These are phyloP conservation scores for Coemansia sp. DNA, from an alignment of 192 early-diverging fungal species.

Conservation along the genomic window DNA sequence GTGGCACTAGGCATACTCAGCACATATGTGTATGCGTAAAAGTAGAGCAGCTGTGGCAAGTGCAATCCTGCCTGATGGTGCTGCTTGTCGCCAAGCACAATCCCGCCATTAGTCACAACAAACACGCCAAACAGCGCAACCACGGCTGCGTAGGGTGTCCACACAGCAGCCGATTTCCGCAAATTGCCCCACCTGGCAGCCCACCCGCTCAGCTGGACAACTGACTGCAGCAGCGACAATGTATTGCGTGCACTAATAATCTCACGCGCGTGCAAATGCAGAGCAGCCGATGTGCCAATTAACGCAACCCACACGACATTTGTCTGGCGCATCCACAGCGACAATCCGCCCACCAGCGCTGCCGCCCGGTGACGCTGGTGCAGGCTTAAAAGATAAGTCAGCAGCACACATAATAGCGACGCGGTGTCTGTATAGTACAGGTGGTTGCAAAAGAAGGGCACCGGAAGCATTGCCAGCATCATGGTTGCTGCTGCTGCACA, in stretches of 20 bases:
- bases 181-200: not conserved
- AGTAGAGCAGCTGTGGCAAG: conserved; percentile 86
- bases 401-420: conserved; percentile 76
- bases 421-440: conserved; percentile 93
- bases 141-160: conserved; percentile 23
- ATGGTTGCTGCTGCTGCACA: conserved; percentile 34
- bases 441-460: conserved; percentile 80
- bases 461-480: conserved; percentile 67
- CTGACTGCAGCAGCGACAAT: conserved; percentile 10
- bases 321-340: conserved; percentile 83
- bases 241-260: not conserved
- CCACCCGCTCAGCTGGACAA: conserved; percentile 15
- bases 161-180: not conserved
- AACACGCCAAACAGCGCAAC: conserved; percentile 61
- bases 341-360: conserved; percentile 56
- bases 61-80: conserved; percentile 81
- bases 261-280: conserved; percentile 12
- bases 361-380: conserved; percentile 50
- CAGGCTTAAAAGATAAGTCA: conserved; percentile 60
- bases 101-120: conserved; percentile 74
- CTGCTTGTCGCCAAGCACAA: conserved; percentile 84
- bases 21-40: conserved; percentile 58
- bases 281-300: conserved; percentile 35
- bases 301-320: conserved; percentile 88
- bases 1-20: conserved; percentile 54